Base-by-base conservation (phyloP, 108 stramenopile genomes). In the Nitzschia inconspicua region DNA sequence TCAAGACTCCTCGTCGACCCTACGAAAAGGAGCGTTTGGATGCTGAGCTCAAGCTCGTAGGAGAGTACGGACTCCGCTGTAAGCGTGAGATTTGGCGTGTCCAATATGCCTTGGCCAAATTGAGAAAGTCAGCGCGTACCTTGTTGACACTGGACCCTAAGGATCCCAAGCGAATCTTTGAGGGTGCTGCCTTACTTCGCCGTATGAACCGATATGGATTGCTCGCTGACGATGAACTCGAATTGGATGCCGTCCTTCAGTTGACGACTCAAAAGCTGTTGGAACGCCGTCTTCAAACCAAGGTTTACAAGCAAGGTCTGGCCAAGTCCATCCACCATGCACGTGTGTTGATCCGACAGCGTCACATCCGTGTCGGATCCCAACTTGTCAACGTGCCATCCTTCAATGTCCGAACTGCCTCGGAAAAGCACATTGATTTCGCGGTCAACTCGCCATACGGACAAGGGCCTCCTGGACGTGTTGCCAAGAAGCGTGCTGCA, bases 21-120 rank as follows among this genome's bases (percentile, higher is more conserved):
- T 99, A 78, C 95, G 98, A 99, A 84, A 99, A 98, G 95, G 98
- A 99, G 73, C 95, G 95, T 76, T 85, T 97, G 42, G 97, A 97
- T 77, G 94, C 93, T 60, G 97, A 97, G 83, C 88, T 97, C 63
- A 86, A 88, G 80, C 94, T 98, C 39, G 96, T 97, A 39, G 98
- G 98, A 75, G 97, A 99, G 83, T 98, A 99, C 82, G 98, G 98
- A 40, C 95, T 99, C 46, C 87, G 98, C 58, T 98, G 97, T 94
- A 99, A 99, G 96, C 94, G 97, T 68, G 98, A 99, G 76, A 98
- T 99, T 85, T 99, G 98, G 98, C 97, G 98, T 53, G 93, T 95
- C 41, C 98, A 99, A 82, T 96, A 91, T 52, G 95, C 96, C 36
- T 80, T 99, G 55, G 97, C 98, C 73, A 99, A 99, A 87, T 91